Evolutionary conservation across 2,329 filamentous ascomycete genomes (phyloP).

Genomic region (Aspergillus novoparasiticus): DNA sequence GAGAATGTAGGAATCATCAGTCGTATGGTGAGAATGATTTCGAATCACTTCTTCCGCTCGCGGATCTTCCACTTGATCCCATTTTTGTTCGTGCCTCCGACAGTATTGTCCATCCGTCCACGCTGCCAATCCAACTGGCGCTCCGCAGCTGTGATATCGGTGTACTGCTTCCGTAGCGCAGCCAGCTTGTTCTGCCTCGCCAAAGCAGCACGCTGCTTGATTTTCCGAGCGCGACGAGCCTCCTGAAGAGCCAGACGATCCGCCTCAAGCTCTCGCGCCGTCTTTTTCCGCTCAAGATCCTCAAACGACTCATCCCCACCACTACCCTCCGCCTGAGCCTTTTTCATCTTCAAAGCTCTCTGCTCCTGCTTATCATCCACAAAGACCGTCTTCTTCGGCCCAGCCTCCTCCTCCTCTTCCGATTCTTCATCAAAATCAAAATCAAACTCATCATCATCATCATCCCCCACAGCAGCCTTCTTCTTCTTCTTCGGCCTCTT

Average conservation of each 20-base stretch:
- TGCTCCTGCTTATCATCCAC: slow-evolving; percentile 42
- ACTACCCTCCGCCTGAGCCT: slow-evolving; percentile 23
- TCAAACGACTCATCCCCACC: slow-evolving; percentile 27
- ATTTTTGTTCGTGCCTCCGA: slow-evolving; percentile 65
- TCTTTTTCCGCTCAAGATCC: slow-evolving; percentile 35
- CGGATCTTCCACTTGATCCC: slow-evolving; percentile 67
- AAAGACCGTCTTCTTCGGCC: slow-evolving; percentile 42
- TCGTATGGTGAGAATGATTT: background rate
- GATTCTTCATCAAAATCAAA: slow-evolving; percentile 23
- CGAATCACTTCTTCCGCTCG: slow-evolving; percentile 54
- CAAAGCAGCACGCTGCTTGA: slow-evolving; percentile 53
- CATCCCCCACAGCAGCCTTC: slow-evolving; percentile 23
- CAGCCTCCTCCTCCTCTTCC: slow-evolving; percentile 22
- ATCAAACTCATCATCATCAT: slow-evolving; percentile 26
- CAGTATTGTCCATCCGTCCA: slow-evolving; percentile 62
- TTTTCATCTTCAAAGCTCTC: slow-evolving; percentile 28
- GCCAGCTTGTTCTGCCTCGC: slow-evolving; percentile 53
- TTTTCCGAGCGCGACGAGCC: slow-evolving; percentile 45
- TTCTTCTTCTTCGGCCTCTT: slow-evolving; percentile 25
- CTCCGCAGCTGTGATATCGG: slow-evolving; percentile 58
- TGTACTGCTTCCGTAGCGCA: slow-evolving; percentile 56
- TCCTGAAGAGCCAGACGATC: slow-evolving; percentile 44
- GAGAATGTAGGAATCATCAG: slow-evolving; percentile 1
- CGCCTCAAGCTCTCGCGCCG: slow-evolving; percentile 48
- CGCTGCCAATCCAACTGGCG: slow-evolving; percentile 61